These are phyloP conservation scores for Mucor sp. DNA, from an alignment of 371 early-diverging fungal species.

Conservation along the genomic window DNA sequence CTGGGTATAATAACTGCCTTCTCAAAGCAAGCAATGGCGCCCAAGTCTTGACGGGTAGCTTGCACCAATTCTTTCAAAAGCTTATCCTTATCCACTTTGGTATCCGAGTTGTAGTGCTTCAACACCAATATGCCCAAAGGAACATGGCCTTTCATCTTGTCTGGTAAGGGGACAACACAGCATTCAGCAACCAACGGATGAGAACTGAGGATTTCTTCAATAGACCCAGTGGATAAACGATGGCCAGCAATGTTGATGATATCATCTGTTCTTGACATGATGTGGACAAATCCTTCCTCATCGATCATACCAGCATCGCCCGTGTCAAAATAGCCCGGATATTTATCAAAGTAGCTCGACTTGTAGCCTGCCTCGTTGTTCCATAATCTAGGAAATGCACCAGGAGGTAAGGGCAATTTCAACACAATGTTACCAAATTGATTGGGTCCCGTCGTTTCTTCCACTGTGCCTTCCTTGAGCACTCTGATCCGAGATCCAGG, in stretches of 20 bases:
- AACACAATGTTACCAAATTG: conserved; percentile 78
- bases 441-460: conserved; percentile 52
- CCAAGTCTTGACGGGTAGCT: conserved; percentile 65
- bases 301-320: conserved; percentile 85
- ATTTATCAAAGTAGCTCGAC: conserved; percentile 74
- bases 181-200: conserved; percentile 79
- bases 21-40: conserved; percentile 80
- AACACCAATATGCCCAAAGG: conserved; percentile 67
- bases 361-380: conserved; percentile 77
- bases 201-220: conserved; percentile 80
- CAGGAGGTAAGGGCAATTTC: conserved; percentile 83
- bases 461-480: conserved; percentile 52
- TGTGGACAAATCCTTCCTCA: conserved; percentile 72
- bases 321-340: conserved; percentile 86
- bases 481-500: conserved; percentile 77
- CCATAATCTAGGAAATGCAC: conserved; percentile 74
- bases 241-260: conserved; percentile 94
- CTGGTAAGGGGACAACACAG: conserved; percentile 69
- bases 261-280: conserved; percentile 91
- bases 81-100: conserved; percentile 14
- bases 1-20: conserved; percentile 66
- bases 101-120: conserved; percentile 28
- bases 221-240: conserved; percentile 90
- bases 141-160: conserved; percentile 70
- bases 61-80: conserved; percentile 50